phyloP scores from a whole-genome alignment of 129 eudicot genomes.

The Flaveria brownii region DNA sequence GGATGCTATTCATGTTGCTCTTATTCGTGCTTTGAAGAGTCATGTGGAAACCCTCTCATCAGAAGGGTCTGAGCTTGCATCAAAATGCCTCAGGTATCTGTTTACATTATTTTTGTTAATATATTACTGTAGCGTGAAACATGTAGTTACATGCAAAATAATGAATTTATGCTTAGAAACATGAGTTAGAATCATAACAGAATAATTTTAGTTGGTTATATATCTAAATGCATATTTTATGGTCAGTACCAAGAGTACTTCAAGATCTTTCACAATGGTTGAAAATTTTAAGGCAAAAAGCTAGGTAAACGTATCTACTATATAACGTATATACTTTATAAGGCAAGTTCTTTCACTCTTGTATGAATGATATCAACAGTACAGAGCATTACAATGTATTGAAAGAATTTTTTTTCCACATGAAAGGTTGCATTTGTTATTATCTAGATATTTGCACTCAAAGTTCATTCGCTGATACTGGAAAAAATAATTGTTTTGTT shows the following conservation, averaged over 20 bases:
- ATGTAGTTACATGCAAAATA: neutral
- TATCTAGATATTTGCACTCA: neutral
- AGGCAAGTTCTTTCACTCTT: neutral
- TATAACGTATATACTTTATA: neutral
- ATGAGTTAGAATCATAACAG: constrained; percentile 8
- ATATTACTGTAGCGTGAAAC: neutral
- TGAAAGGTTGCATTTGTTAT: neutral
- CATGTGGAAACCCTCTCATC: constrained; percentile 69
- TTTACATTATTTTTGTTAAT: neutral
- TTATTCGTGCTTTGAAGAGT: constrained; percentile 67
- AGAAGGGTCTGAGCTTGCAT: constrained; percentile 89
- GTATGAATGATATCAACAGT: neutral
- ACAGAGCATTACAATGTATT: neutral
- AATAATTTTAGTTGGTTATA: neutral
- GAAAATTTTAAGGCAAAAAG: neutral
- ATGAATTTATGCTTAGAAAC: neutral
- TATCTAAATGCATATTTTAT: neutral
- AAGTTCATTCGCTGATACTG: neutral
- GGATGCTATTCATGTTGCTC: constrained; percentile 95
- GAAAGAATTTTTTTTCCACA: neutral
- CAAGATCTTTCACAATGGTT: neutral
- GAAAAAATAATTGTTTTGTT: constrained; percentile 5
- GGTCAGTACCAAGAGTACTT: neutral
- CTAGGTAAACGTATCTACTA: neutral
- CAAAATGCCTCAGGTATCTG: constrained; percentile 78